Evolutionary conservation across 768 basidiomycete species (phyloP).

Genomic region (Tricholoma sp.): DNA sequence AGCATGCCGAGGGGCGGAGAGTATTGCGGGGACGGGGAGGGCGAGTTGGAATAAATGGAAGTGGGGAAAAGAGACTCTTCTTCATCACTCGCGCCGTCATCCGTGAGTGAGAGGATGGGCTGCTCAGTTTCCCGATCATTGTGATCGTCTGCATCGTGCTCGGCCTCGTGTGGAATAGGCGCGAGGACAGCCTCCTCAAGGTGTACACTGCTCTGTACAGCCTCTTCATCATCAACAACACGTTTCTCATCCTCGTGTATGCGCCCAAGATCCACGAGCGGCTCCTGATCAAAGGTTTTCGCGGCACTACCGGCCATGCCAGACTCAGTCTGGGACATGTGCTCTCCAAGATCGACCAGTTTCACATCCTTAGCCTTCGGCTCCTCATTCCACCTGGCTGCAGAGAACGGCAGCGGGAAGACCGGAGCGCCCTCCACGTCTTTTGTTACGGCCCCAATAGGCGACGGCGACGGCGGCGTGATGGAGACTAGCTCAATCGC

Average conservation of each 20-base stretch:
- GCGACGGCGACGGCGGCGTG: not conserved
- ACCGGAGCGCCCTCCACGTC: not conserved
- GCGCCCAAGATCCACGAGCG: not conserved
- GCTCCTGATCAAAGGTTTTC: not conserved
- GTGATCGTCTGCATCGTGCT: not conserved
- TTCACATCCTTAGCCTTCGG: not conserved
- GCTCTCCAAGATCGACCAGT: conserved; percentile 6
- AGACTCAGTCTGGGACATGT: not conserved
- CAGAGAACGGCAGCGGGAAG: not conserved
- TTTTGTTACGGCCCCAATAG: not conserved
- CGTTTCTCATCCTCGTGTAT: not conserved
- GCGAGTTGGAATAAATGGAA: not conserved
- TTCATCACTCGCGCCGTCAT: not conserved
- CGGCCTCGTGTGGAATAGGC: not conserved
- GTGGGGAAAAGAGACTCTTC: not conserved
- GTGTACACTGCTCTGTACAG: not conserved
- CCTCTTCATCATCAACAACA: not conserved
- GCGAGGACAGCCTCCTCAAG: not conserved
- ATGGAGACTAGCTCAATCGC: not conserved
- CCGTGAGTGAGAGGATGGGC: not conserved
- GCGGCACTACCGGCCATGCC: not conserved
- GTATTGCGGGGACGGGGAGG: not conserved
- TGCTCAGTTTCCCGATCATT: not conserved
- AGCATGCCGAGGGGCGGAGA: not conserved
- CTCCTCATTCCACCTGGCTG: not conserved